These are phyloP conservation scores for Bacidia gigantensis DNA, from an alignment of 495 filamentous ascomycete genomes.

Conservation along the genomic window DNA sequence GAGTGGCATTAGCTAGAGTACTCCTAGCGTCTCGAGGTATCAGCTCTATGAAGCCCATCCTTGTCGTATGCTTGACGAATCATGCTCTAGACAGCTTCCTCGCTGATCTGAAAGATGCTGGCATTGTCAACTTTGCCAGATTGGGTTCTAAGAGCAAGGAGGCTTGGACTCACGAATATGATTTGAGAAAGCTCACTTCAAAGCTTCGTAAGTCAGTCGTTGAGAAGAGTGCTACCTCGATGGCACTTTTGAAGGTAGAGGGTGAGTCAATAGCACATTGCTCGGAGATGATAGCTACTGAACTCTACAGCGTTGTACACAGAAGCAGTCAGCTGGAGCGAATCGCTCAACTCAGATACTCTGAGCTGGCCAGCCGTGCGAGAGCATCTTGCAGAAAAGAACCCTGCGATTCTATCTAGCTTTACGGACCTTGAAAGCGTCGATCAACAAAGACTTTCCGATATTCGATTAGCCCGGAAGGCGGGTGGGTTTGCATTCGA, in stretches of 20 bases:
- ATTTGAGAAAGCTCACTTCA: constrained; percentile 9
- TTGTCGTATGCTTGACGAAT: constrained; percentile 49
- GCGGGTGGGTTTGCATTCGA: constrained; percentile 20
- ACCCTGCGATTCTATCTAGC: constrained; percentile 6
- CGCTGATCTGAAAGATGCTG: constrained; percentile 35
- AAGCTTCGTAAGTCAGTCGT: constrained; percentile 9
- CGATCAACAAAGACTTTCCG: constrained; percentile 8
- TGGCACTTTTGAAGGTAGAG: not conserved
- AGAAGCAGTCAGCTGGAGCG: constrained; percentile 16
- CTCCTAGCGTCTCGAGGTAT: constrained; percentile 39
- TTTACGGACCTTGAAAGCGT: constrained; percentile 13
- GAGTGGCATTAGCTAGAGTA: constrained; percentile 35
- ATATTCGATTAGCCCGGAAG: constrained; percentile 17
- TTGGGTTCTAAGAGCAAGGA: constrained; percentile 47
- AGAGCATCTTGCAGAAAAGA: constrained; percentile 10
- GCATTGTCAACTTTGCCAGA: constrained; percentile 43
- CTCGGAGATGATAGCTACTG: not conserved
- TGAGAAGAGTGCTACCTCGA: constrained; percentile 3
- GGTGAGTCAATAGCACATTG: not conserved
- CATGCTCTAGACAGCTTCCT: constrained; percentile 58
- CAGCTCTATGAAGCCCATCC: constrained; percentile 44
- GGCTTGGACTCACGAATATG: constrained; percentile 15
- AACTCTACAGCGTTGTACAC: constrained; percentile 7
- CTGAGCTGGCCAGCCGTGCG: constrained; percentile 17
- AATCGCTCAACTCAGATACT: constrained; percentile 12